Percentiles rank a stretch among this genome's conserved stretches.
These are phyloP conservation scores for Castanea mollissima DNA, from an alignment of 306 rosid genomes.

Conservation along the genomic window DNA sequence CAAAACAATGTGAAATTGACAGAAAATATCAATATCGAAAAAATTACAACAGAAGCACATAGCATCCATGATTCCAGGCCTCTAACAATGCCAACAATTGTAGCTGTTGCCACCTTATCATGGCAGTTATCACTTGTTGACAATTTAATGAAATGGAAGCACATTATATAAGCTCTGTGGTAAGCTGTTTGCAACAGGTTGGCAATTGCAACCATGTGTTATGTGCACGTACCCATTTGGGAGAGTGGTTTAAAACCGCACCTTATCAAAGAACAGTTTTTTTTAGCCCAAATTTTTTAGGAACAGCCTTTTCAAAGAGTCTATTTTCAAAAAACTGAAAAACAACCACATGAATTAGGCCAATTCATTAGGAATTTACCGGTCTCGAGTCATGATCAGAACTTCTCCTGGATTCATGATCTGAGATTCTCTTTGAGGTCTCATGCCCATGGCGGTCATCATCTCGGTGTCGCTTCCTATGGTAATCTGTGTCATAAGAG, in stretches of 20 bases:
- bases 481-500: constrained; percentile 47
- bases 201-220: constrained; percentile 11
- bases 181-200: neutral
- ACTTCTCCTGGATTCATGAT: constrained; percentile 67
- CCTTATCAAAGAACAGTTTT: no score
- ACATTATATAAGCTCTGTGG: neutral
- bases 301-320: no score
- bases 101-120: neutral
- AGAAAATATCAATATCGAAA: neutral
- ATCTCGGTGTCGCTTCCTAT: constrained; percentile 72
- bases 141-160: constrained; percentile 8
- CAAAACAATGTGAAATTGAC: constrained; percentile 7
- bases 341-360: constrained; percentile 9
- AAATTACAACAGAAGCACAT: neutral
- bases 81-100: neutral
- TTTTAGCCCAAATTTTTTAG: no score
- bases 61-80: neutral
- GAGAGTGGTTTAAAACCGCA: no score
- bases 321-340: no score
- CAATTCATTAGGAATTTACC: constrained; percentile 42
- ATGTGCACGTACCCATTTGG: neutral
- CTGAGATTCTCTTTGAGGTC: constrained; percentile 63
- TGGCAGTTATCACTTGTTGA: neutral
- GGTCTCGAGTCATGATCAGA: constrained; percentile 80
- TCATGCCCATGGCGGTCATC: constrained; percentile 73